Percentiles rank a stretch among this genome's conserved stretches.
Evolutionary conservation across 257 asterid species (phyloP).

Genomic region (Thymus mandschuricus): DNA sequence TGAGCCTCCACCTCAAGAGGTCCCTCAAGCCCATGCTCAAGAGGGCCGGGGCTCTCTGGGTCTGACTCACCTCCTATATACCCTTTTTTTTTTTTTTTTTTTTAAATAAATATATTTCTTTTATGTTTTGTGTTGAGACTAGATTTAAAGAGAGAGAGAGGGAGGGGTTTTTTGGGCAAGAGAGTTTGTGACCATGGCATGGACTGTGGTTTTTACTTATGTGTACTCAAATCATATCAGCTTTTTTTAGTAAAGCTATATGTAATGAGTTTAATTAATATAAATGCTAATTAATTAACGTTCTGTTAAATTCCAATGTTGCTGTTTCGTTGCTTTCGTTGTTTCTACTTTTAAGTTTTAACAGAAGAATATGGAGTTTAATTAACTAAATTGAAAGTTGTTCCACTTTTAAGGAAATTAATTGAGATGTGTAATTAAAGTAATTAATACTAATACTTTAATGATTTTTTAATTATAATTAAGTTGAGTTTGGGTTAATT

Average conservation of each 20-base stretch:
- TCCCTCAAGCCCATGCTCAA: slow-evolving; percentile 56
- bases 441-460: not conserved
- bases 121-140: slow-evolving; percentile 10
- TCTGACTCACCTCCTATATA: not conserved
- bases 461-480: not conserved
- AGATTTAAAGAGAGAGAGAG: slow-evolving; percentile 5
- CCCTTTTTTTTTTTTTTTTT: not conserved
- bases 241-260: slow-evolving; percentile 35
- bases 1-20: slow-evolving; percentile 54
- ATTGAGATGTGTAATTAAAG: not conserved
- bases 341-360: not conserved
- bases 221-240: slow-evolving; percentile 20
- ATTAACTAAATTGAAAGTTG: not conserved
- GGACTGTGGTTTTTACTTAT: not conserved
- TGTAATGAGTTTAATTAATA: not conserved
- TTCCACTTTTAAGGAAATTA: slow-evolving; percentile 3
- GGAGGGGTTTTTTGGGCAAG: slow-evolving; percentile 17
- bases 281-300: too few species aligned
- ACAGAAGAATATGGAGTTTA: too few species aligned
- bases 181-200: not conserved
- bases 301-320: not conserved
- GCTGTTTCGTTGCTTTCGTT: not conserved
- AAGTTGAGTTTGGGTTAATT: not conserved
- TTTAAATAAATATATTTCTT: too few species aligned
- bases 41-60: slow-evolving; percentile 56